Base-by-base conservation (phyloP, 2,329 filamentous ascomycete species). In the Ilyonectria mors-panacis region DNA sequence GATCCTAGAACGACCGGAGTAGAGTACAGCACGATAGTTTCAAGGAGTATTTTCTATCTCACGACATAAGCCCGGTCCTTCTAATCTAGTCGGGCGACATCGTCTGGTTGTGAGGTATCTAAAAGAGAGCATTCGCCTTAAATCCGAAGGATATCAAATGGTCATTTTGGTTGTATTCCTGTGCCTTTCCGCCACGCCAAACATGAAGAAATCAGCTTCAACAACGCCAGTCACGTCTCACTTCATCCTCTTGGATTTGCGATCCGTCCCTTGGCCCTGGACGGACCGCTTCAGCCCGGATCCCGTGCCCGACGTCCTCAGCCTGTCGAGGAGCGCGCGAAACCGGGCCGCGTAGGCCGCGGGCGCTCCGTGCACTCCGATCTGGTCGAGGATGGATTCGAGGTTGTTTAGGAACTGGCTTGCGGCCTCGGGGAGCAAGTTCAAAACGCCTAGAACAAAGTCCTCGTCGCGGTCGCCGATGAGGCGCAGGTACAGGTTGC, bases 401-500 rank as follows among this genome's bases (percentile, higher is more conserved):
- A 83, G 76, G n/a, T 69, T 76, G 54, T 83, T 76, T 19, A 85
- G 70, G 60, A 84, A 84, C 65, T 82, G 83, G 54, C 78, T 81
- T 47, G 85, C 82, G 12, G 81, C 80, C 51, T 85, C 83, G 1
- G 81, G 84, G 2, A 87, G 77, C 23, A 82, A 74, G 17, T 75
- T 76, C 4, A 89, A 79, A 8, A 83, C 79, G 39, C 80, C 81
- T 37, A 87, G 72, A 44, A 86, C 78, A 68, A 88, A 88, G 70
- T 80, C 78, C 6, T 73, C 70, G 57, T 85, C 82, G 8, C 73
- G 72, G 47, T 83, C 82, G 9, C 86, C 85, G 1, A 88, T 78
- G 28, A 88, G 82, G 17, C 80, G 78, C 47, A 80, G 74, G 75
- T 86, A 89, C 9, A 88, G 79, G 65, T 87, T 86, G 6, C 82